Evolutionary conservation across 2,329 filamentous ascomycete genomes (phyloP), one percentile per base, ranked within the genome.

Genomic region (Fusarium aywerte): DNA sequence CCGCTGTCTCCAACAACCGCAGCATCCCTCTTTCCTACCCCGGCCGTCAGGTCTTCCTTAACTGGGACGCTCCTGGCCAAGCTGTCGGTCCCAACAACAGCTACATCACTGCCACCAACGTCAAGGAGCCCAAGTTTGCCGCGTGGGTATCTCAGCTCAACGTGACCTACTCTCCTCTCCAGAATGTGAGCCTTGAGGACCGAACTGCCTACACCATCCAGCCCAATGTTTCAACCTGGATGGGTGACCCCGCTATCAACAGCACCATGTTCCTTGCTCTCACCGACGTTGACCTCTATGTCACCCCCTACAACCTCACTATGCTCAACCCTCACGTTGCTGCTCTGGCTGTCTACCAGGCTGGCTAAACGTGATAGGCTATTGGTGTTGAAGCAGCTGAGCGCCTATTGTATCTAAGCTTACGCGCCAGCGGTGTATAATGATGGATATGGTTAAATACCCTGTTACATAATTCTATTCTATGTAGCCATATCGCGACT

Each of bases 101-200:
- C 74, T 96, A 96, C 75, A 80, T 93, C 47, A 95, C 92, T 0
- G 76, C 78, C 4, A 87, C 84, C 1, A 81, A 82, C 0, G 90
- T 89, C 0, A 83, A 83, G 3, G 70, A 76, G 5, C 90, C 92
- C 1, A 78, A 80, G 58, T 96, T 85, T 68, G 92, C 92, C 1
- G 86, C 88, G 0, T 97, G 92, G 91, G 90, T 92, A 2, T 85
- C 84, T 1, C 92, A 96, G 81, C 81, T 96, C 18, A 93, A 92
- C 65, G 82, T 91, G 13, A 96, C 92, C 0, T 92, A 91, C 74
- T 84, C 88, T 2, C 80, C 84, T 0, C 75, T 92, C n/a, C 76
- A 78, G n/a, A 81, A 87, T 53, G 72, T 85, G 5, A 86, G 83
- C 5, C 21, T 69, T 3, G 61, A 72, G 2, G 78, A 81, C 5